Evolutionary conservation across 257 asterid species (phyloP), one percentile per base, ranked within the genome.

Genomic region (Cinchona pubescens): DNA sequence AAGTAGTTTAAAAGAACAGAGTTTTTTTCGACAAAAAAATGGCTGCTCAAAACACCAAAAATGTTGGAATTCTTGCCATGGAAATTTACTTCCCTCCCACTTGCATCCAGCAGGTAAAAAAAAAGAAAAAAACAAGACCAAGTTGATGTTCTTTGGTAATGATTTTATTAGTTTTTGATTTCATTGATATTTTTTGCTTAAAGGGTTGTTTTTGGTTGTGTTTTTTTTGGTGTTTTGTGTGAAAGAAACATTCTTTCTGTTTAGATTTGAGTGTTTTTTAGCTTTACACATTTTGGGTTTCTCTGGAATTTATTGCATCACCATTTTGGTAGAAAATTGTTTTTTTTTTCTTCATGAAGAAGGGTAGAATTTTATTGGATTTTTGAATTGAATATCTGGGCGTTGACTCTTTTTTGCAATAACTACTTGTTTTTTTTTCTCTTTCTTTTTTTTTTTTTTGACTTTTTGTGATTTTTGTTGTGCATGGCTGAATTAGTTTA

Each of bases 61-160:
- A 94, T 84, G 98, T 94, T n/a, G 99, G 99, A 76, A 90, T 94
- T 76, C 92, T 94, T 82, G 96, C 98, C 48, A 85, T 92, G 92
- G 97, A 95, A 79, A 83, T 95, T 79, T 95, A 95, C 92, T 88
- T 92, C 79, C 99, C 98, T 72, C 98, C 96, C 21, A 85, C 94
- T 82, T 95, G 96, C 86, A 89, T 95, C 89, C 91, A 88, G 81
- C 98, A 93, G 97, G 98, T 93, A 75, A 79, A 49, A 3, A 13
- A 21, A 5, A 8, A n/a, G n/a, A 56, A 8, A n/a, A 23, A 56
- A 2, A n/a, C 12, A 56, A 58, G 2, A 16, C 63, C 63, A 27
- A 11, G 64, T 59, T 27, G 45, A 40, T 30, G 18, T 8, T 19
- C 5, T 19, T 61, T 56, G 34, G 10, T 12, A 1, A 21, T 19